Base-by-base conservation (phyloP, 352 stramenopile species). In the Phytopythium ostracodes region DNA sequence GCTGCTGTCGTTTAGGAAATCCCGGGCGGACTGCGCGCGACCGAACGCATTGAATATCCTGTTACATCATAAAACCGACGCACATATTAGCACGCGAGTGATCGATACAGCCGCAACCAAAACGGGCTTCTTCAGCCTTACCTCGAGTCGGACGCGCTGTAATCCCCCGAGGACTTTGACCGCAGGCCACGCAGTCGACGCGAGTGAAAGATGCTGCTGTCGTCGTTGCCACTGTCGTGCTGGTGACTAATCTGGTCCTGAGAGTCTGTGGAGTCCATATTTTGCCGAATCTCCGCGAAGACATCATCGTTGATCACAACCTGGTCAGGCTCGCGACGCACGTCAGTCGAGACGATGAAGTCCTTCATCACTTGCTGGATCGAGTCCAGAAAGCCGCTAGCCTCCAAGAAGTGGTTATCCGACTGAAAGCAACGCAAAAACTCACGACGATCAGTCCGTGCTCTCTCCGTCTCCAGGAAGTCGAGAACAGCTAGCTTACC, bases 321-420 rank as follows among this genome's bases (percentile, higher is more conserved):
- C 18, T 78, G 57, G 29, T 86, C 73, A 7, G 81, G 56, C 57
- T 70, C 67, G 1, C 38, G 55, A 25, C 40, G 55, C 1, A 33
- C 55, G 17, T 60, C 55, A 1, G 73, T 67, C 2, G 68, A 67
- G 20, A 72, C 70, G 63, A 81, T 78, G 20, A 81, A 76, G 40
- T 81, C 70, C 55, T 86, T 83, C 82, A 93, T 91, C 29, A 89
- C 82, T 50, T 89, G 80, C 29, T 93, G 84, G 43, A 91, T 91
- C 11, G 84, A 92, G 60, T 91, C 84, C 20, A 91, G 65, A n/a
- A 91, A 87, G 3, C 77, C 79, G 66, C 74, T 91, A 5, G 84
- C 83, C 54, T 91, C 81, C 52, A 91, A 65, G 53, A 93, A 91
- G 20, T 82, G 77, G 44, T 73, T 79, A 33, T 93, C 84, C 22